Base-by-base conservation (phyloP, 1,284 basidiomycete genomes). In the Ceratobasidium sp. region DNA sequence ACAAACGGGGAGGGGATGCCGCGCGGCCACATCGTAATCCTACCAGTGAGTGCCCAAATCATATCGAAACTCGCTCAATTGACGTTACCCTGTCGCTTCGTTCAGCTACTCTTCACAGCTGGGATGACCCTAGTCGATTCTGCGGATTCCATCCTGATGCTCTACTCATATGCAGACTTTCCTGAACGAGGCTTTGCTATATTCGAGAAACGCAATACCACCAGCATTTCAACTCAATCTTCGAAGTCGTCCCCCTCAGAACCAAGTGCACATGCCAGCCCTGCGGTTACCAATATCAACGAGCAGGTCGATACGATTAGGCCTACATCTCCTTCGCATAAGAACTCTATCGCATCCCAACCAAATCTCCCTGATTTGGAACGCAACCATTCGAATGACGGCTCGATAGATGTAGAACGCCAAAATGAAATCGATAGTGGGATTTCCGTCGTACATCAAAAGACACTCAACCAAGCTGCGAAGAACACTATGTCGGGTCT, bases 81-180 rank as follows among this genome's bases (percentile, higher is more conserved):
- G 24, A 47, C 4, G 11, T 24, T 31, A 41, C 24, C n/a, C 31
- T 17, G 54, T 44, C 36, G n/a, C 19, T 8, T 11, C 14, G 6
- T 27, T 14, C 41, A 93, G 88, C 82, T 94, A 9, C 85, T 95
- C 19, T 96, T 96, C 83, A 96, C 94, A 0, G 88, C 92, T 0
- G 95, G 93, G 36, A 96, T 96, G 95, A 90, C 89, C 0, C 84
- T 96, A 45, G 87, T 95, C 64, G 95, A 96, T 82, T 94, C 92
- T 0, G 81, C 89, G 17, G 94, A 97, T 82, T 94, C 93, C 0
- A 86, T 96, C 66, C 81, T 96, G 67, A 95, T 96, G 94, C 85
- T 96, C 33, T 95, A 95, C 82, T 94, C 94, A 1, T 96, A 96
- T 80, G 85, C 92, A 1, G 90, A 88, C 19, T 90, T 92, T 76